Evolutionary conservation across 2,329 filamentous ascomycete genomes (phyloP), one percentile per base, ranked within the genome.

Genomic region (Aspergillus sergii): DNA sequence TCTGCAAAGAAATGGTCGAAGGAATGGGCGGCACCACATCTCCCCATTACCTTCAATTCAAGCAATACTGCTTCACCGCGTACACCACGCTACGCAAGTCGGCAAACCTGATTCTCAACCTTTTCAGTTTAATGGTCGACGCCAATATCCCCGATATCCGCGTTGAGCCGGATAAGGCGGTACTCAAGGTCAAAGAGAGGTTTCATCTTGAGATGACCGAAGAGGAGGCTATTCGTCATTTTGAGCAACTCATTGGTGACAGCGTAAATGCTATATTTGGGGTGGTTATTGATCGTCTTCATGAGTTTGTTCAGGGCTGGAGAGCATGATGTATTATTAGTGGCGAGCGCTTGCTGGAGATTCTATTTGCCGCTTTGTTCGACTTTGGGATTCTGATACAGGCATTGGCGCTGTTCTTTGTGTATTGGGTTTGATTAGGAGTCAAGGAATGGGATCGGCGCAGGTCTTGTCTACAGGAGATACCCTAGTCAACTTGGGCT

Each of bases 1-100:
- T 99, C 10, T 94, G 91, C 74, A 94, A 94, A 71, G 94, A 99
- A 75, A 99, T 99, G 95, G 92, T 98, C 4, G 95, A 99, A 73
- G 95, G 94, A 66, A 97, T 99, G 93, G 96, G 96, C 46, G 95
- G 95, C 14, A 85, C 89, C 9, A 85, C 86, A 39, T 93, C 91
- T 4, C 87, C 91, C 26, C 90, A 96, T 66, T 99, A 97, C 77
- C 84, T 89, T 50, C 87, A 91, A 59, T 99, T 99, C 80, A 95
- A 95, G 75, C 92, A 96, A 72, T 97, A 98, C 78, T 97, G 93
- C 76, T 97, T 97, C 79, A 91, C 96, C 3, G 93, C 95, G 0
- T 99, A 96, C 79, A 92, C 91, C 1, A 94, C 95, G 0, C 82
- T 99, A 50, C 88, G 95, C 62, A 97, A 98, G 76, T 93, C 89